phyloP scores from a whole-genome alignment of 768 basidiomycete genomes.

The Suillus bovinus region DNA sequence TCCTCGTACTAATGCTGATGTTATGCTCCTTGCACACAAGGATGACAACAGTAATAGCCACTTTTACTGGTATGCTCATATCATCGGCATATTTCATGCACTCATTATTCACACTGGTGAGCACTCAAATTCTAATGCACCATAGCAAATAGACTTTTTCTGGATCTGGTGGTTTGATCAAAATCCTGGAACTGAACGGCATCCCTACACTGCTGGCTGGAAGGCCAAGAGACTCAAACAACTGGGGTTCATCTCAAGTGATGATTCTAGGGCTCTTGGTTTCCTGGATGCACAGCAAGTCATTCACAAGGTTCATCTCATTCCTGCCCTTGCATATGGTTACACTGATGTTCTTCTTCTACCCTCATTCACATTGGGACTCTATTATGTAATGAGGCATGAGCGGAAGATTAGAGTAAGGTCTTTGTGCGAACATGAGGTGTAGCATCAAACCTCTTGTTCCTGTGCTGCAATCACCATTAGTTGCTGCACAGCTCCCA shows the following conservation, averaged over 20 bases:
- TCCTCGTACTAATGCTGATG: constrained; percentile 33
- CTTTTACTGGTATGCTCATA: constrained; percentile 38
- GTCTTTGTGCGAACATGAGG: too few relatives aligned
- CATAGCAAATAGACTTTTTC: constrained; percentile 37
- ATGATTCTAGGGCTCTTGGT: constrained; percentile 38
- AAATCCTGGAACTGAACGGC: constrained; percentile 18
- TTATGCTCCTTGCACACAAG: constrained; percentile 33
- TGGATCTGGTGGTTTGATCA: constrained; percentile 42
- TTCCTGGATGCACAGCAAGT: constrained; percentile 46
- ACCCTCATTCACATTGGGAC: constrained; percentile 1
- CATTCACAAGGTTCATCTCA: constrained; percentile 41
- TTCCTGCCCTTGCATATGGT: constrained; percentile 40
- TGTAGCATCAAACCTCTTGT: too few relatives aligned
- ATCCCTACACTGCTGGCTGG: constrained; percentile 31
- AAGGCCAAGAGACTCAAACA: constrained; percentile 32
- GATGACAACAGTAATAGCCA: constrained; percentile 25
- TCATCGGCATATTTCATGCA: neutral
- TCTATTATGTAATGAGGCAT: too few relatives aligned
- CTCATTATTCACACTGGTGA: neutral
- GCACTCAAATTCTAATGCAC: neutral
- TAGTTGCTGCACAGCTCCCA: too few relatives aligned
- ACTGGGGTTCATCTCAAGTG: constrained; percentile 37
- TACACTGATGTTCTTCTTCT: constrained; percentile 14
- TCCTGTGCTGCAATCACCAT: too few relatives aligned
- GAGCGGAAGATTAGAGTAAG: too few relatives aligned